A percentile compares a stretch with the other conserved stretches of the same genome.
Conservation (phyloP, 2,329 filamentous ascomycete species). For the Claviceps africana region DNA sequence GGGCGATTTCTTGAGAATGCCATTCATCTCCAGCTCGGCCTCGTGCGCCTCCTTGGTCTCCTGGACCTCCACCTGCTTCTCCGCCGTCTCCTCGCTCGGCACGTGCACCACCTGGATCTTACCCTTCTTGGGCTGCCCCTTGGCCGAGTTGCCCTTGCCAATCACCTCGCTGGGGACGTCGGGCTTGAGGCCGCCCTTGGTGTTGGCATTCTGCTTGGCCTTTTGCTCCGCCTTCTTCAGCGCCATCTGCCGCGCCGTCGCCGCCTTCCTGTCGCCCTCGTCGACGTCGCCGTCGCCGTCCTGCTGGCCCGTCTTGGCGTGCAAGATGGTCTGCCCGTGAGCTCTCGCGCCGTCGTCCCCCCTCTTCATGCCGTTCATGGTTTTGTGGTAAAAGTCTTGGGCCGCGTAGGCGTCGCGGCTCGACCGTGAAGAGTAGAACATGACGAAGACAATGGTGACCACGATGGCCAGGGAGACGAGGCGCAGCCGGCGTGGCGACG, state of each 20-base stretch:
- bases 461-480: conserved; percentile 51
- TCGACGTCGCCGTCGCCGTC: conserved; percentile 42
- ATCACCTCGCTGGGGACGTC: conserved; percentile 44
- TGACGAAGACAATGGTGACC: conserved; percentile 48
- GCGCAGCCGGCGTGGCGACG: conserved; percentile 55
- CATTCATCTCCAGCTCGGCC: conserved; percentile 57
- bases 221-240: conserved; percentile 55
- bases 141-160: conserved; percentile 43
- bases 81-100: conserved; percentile 1
- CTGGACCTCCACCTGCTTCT: conserved; percentile 14
- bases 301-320: conserved; percentile 24
- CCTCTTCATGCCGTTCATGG: conserved; percentile 38
- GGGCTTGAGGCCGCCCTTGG: conserved; percentile 30
- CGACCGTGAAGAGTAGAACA: conserved; percentile 58
- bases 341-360: conserved; percentile 9
- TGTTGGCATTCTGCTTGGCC: conserved; percentile 47
- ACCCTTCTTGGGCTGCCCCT: conserved; percentile 29
- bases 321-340: conserved; percentile 24
- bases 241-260: conserved; percentile 40
- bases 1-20: conserved; percentile 71
- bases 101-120: conserved; percentile 12
- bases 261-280: conserved; percentile 40
- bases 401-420: conserved; percentile 28
- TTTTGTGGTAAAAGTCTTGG: conserved; percentile 47
- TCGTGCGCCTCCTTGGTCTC: conserved; percentile 47